Base-by-base conservation (phyloP, 192 early-diverging fungal genomes). In the Coemansia sp. region DNA sequence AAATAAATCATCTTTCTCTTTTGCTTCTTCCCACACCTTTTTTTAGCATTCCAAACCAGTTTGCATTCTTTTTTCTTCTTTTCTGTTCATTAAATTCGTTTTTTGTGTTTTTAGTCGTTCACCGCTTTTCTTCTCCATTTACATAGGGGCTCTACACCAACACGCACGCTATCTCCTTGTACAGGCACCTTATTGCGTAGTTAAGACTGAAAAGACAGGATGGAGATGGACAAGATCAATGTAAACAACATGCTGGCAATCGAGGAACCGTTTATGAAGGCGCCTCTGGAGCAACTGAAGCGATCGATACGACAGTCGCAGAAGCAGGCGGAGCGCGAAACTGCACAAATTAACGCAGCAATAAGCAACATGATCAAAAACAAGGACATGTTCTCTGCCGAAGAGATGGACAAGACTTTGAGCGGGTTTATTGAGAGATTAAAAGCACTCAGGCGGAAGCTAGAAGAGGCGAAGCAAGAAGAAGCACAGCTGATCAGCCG, bases 261-360 rank as follows among this genome's bases (percentile, higher is more conserved):
- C 41, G 98, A 99, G 82, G 92, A 96, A 75, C 89, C 95, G 1
- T 91, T 99, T 62, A 85, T 99, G 54, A 96, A 95, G 89, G 92
- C 92, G n/a, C 93, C 94, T 8, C 76, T 90, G 36, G 93, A 95
- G 77, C 94, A 95, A 73, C 83, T 95, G 37, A 91, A 90, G 67
- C 88, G 90, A 58, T 77, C 90, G 18, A 85, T 87, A 54, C 89
- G 74, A 68, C 85, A 72, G 77, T 80, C 85, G 21, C 91, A 96
- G 76, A 92, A 92, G 63, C 87, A 90, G 49, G 83, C 90, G 16
- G 96, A 99, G 71, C 92, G 92, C 40, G 95, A 97, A 76, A 85
- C 64, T 13, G 36, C 62, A 41, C 69, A 74, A 32, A 72, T 72
- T 10, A 65, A 66, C 67, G 49, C 55, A 4, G 69, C 61, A 36